Evolutionary conservation across 805 yeast genomes (phyloP).

Genomic region (Maudiozyma turicensis): DNA sequence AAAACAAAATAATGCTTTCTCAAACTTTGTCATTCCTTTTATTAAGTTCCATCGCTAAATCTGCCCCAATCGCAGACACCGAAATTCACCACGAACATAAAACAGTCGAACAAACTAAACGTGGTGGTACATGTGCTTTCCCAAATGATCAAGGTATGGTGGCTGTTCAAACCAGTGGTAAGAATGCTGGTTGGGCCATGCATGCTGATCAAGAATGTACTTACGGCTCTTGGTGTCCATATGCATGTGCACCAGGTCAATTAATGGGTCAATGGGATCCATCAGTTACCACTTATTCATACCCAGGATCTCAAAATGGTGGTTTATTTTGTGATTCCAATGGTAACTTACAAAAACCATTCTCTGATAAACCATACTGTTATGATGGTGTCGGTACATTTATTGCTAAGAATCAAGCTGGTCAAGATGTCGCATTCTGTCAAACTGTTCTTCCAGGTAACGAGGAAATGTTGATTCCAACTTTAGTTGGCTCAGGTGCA

Average conservation of each 20-base stretch:
- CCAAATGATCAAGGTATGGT: conserved; percentile 64
- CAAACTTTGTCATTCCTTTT: neutral
- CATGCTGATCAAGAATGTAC: conserved; percentile 63
- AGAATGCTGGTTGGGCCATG: conserved; percentile 83
- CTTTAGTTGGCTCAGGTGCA: conserved; percentile 40
- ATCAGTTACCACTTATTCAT: conserved; percentile 55
- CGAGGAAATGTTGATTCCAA: conserved; percentile 90
- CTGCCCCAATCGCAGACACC: neutral
- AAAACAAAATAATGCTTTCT: neutral
- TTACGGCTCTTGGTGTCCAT: conserved; percentile 79
- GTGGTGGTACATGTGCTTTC: conserved; percentile 41
- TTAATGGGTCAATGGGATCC: conserved; percentile 88
- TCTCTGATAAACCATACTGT: conserved; percentile 51
- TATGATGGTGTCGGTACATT: conserved; percentile 71
- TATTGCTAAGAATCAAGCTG: conserved; percentile 47
- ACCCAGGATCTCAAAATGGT: conserved; percentile 74
- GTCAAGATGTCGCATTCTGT: conserved; percentile 68
- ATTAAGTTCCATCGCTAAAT: neutral
- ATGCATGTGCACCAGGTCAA: conserved; percentile 85
- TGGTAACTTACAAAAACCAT: conserved; percentile 59
- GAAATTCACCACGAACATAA: neutral
- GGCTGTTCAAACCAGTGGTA: conserved; percentile 45
- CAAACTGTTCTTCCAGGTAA: conserved; percentile 92
- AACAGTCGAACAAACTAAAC: neutral
- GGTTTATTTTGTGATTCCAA: conserved; percentile 68